Conservation (phyloP, 2,329 filamentous ascomycete species). For the Domatiomyces globalis region DNA sequence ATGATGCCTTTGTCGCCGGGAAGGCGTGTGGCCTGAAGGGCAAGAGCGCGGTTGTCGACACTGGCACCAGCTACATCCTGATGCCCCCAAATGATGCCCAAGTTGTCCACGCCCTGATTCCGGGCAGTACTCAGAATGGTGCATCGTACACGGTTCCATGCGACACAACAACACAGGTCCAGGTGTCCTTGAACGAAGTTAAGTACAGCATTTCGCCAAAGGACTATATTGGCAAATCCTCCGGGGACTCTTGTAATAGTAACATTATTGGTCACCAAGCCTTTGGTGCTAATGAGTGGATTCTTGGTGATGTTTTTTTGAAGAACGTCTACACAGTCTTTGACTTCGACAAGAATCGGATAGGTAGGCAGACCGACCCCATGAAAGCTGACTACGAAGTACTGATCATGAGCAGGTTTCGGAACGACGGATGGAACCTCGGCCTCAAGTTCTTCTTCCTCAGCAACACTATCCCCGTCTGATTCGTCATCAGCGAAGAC, state of each 20-base stretch:
- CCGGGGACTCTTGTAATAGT: conserved; percentile 39
- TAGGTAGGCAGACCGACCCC: conserved; percentile 21
- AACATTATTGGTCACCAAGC: conserved; percentile 62
- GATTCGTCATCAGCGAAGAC: conserved; percentile 45
- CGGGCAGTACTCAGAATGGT: conserved; percentile 43
- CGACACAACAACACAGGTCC: conserved; percentile 44
- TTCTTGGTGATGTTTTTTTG: conserved; percentile 73
- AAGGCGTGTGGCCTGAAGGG: conserved; percentile 39
- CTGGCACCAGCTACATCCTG: conserved; percentile 68
- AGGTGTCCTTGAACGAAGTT: conserved; percentile 53
- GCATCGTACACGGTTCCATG: conserved; percentile 58
- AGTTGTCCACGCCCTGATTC: conserved; percentile 53
- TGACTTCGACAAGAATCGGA: conserved; percentile 47
- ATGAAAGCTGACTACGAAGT: conserved; percentile 4
- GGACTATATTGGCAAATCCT: conserved; percentile 50
- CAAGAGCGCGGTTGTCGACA: conserved; percentile 62
- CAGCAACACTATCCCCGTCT: conserved; percentile 32
- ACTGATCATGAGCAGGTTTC: conserved; percentile 10
- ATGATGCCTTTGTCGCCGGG: conserved; percentile 50
- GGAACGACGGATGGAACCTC: conserved; percentile 6
- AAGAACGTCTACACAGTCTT: conserved; percentile 86
- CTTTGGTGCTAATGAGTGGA: conserved; percentile 50
- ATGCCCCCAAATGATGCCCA: conserved; percentile 53
- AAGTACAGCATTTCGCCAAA: conserved; percentile 52
- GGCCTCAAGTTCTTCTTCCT: conserved; percentile 1